Base-by-base conservation (phyloP, 768 basidiomycete species). In the Boletus reticulatus region DNA sequence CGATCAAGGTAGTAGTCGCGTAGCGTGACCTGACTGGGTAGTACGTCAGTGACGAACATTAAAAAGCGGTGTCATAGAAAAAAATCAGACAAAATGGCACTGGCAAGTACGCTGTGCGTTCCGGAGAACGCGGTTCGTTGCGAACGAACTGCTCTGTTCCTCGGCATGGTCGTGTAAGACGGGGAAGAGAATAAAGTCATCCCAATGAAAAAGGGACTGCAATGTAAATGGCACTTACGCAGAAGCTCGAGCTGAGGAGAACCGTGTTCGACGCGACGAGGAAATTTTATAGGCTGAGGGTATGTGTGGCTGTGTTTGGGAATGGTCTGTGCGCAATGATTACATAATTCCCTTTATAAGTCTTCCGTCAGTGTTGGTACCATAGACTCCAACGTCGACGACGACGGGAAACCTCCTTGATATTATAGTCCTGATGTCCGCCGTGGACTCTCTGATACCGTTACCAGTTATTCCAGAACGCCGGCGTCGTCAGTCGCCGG, bases 171-270 rank as follows among this genome's bases (percentile, higher is more conserved):
- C 88, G 88, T 86, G 68, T 89, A 89, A 74, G 88, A 86, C 87
- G 88, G 88, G 88, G 88, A 89, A 90, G 87, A 89, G 88, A 89
- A 89, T 81, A 78, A 79, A 78, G 82, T 86, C 87, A 88, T 88
- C 85, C 56, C 17, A 53, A 49, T 58, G 41, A 58, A 57, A 43
- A 12, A 22, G 8, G 27, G 50, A 32, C 32, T 6, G 11, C 42
- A 42, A 45, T 29, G 19, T 2, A 37, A 13, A 13, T 0, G 27
- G 45, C 4, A 67, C 68, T 60, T 12, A 72, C 65, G 43, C 14
- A n/a, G 34, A 8, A 9, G 44, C 5, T 13, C 22, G 16, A 55
- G n/a, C 16, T 27, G 12, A 48, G 39, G 42, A 57, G 41, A 42
- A 36, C 3, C 1, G 8, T 6, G 0, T 32, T 16, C 0, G 2